These are phyloP conservation scores for Thelonectria blattea DNA, from an alignment of 2,329 filamentous ascomycete genomes.

Conservation along the genomic window DNA sequence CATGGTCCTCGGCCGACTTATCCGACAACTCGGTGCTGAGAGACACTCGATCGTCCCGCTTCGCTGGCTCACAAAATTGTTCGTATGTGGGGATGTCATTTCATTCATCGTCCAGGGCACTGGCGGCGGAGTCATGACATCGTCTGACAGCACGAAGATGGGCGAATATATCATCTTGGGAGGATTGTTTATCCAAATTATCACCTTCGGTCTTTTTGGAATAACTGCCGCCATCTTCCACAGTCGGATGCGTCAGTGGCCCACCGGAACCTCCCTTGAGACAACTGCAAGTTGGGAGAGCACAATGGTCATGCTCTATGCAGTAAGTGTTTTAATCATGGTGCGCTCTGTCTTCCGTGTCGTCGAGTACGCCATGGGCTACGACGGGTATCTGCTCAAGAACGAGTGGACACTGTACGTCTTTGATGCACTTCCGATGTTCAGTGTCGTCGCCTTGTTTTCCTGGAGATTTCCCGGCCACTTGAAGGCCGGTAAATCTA, in stretches of 20 bases:
- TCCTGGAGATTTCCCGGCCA: background rate
- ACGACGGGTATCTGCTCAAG: background rate
- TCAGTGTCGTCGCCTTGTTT: slow-evolving; percentile 1
- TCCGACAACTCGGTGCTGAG: slow-evolving; percentile 46
- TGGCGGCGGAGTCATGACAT: slow-evolving; percentile 41
- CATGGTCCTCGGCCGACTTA: slow-evolving; percentile 55
- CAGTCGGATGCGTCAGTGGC: background rate
- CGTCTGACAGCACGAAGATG: background rate
- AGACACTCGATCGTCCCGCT: slow-evolving; percentile 42
- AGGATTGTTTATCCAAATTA: background rate
- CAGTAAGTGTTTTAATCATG: background rate
- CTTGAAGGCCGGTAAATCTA: background rate
- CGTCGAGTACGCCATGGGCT: slow-evolving; percentile 3
- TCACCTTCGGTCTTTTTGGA: background rate
- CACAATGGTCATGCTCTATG: slow-evolving; percentile 1
- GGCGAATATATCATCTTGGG: background rate
- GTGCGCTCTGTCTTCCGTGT: background rate
- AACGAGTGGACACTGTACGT: slow-evolving; percentile 1
- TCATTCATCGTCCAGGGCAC: slow-evolving; percentile 58
- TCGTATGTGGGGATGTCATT: slow-evolving; percentile 60
- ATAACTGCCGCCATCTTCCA: background rate
- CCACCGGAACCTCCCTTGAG: background rate
- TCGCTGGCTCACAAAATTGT: slow-evolving; percentile 58
- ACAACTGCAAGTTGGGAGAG: background rate
- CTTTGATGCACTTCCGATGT: slow-evolving; percentile 1